A percentile compares a stretch with the other conserved stretches of the same genome.
Evolutionary conservation across 2,329 filamentous ascomycete genomes (phyloP).

Genomic region (Paraphoma chrysanthemicola): DNA sequence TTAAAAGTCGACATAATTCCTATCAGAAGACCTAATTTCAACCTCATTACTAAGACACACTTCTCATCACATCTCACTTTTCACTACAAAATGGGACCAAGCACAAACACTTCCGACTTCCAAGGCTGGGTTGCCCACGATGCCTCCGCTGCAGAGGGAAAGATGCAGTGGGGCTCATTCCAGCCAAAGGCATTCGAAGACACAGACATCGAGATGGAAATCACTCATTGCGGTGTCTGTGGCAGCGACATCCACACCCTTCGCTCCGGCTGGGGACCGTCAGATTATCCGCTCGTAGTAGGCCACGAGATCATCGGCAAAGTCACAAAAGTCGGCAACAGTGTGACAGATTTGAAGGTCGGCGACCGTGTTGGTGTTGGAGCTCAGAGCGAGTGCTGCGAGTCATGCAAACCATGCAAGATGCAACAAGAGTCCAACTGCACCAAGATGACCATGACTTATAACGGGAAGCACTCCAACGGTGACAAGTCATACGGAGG

Average conservation of each 20-base stretch:
- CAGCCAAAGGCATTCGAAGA: constrained; percentile 63
- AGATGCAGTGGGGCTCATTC: constrained; percentile 61
- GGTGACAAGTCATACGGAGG: constrained; percentile 71
- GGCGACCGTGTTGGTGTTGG: constrained; percentile 67
- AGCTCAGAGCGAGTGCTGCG: constrained; percentile 56
- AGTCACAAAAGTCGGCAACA: constrained; percentile 48
- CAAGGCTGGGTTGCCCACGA: constrained; percentile 65
- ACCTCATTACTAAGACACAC: not conserved
- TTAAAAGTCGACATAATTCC: not conserved
- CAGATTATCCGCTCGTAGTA: constrained; percentile 56
- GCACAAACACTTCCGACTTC: constrained; percentile 52
- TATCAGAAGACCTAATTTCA: not conserved
- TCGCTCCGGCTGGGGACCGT: constrained; percentile 54
- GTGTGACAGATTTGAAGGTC: constrained; percentile 60
- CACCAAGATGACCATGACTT: constrained; percentile 54
- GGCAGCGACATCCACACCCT: constrained; percentile 45
- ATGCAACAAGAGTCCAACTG: constrained; percentile 53
- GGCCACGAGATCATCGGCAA: constrained; percentile 52
- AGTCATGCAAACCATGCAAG: constrained; percentile 57
- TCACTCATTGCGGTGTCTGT: constrained; percentile 51
- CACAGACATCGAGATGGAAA: constrained; percentile 63
- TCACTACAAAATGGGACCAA: constrained; percentile 25
- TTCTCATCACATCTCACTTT: not conserved
- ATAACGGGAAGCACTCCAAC: constrained; percentile 56
- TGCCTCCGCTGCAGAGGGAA: constrained; percentile 57